These are phyloP conservation scores for Saturnispora serradocipensis DNA, from an alignment of 805 yeast genomes.

Conservation along the genomic window DNA sequence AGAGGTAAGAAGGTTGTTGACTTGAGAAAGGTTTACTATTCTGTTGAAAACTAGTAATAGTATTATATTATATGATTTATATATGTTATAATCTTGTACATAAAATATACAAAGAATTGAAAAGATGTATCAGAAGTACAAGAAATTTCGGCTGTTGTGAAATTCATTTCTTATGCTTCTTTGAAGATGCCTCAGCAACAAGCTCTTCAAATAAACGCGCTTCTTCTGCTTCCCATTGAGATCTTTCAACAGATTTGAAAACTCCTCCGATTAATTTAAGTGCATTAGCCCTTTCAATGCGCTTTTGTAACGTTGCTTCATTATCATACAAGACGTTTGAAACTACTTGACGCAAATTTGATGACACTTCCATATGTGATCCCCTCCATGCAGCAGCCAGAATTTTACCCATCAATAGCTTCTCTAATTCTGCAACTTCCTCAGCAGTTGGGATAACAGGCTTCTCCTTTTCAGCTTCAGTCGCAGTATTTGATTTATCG, in stretches of 20 bases:
- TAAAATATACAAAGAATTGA: background rate
- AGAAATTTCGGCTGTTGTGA: no score
- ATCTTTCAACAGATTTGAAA: slow-evolving; percentile 58
- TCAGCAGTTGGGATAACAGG: slow-evolving; percentile 41
- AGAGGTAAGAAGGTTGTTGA: slow-evolving; percentile 95
- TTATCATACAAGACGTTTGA: slow-evolving; percentile 70
- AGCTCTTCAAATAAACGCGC: slow-evolving; percentile 85
- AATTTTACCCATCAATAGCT: slow-evolving; percentile 76
- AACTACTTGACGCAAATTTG: slow-evolving; percentile 73
- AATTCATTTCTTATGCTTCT: slow-evolving; percentile 42
- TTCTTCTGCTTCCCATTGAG: slow-evolving; percentile 87
- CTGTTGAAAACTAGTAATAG: slow-evolving; percentile 15
- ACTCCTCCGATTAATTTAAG: slow-evolving; percentile 61
- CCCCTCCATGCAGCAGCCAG: slow-evolving; percentile 95
- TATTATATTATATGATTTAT: background rate
- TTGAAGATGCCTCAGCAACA: slow-evolving; percentile 74
- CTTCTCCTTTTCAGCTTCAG: slow-evolving; percentile 22
- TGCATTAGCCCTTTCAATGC: slow-evolving; percentile 73
- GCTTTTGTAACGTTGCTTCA: slow-evolving; percentile 45
- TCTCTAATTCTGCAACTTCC: slow-evolving; percentile 65
- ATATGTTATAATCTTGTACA: slow-evolving; percentile 1
- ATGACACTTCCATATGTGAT: slow-evolving; percentile 75
- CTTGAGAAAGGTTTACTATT: slow-evolving; percentile 79
- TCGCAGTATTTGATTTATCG: background rate
- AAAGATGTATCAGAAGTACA: background rate